A percentile compares a stretch with the other conserved stretches of the same genome.
phyloP scores from a whole-genome alignment of 305 asterid species.

The Nicotiana rustica region DNA sequence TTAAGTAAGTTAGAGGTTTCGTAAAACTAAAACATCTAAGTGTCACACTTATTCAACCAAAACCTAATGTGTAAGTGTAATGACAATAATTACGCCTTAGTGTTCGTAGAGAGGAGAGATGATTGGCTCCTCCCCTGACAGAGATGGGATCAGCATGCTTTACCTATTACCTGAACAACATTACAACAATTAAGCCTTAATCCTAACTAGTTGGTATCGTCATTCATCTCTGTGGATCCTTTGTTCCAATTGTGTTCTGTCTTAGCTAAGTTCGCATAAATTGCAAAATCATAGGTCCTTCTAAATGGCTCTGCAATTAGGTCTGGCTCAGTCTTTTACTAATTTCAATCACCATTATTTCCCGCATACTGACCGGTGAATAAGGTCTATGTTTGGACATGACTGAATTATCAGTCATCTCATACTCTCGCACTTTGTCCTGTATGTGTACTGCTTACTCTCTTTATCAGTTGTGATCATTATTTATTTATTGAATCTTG shows the following conservation, averaged over 20 bases:
- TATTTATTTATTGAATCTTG: no score
- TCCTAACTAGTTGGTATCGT: not conserved
- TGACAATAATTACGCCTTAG: not conserved
- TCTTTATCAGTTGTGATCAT: not conserved
- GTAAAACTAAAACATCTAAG: not conserved
- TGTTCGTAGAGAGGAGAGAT: not conserved
- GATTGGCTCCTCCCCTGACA: not conserved
- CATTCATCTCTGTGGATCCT: not conserved
- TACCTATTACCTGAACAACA: no score
- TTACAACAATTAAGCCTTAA: not conserved
- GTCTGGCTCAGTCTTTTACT: not conserved
- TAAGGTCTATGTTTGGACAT: not conserved
- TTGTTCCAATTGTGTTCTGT: not conserved
- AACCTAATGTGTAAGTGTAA: not conserved
- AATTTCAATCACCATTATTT: not conserved
- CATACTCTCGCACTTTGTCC: not conserved
- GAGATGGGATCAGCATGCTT: not conserved
- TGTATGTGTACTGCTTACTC: not conserved
- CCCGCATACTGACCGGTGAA: not conserved
- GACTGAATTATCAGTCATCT: not conserved
- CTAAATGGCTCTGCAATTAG: not conserved
- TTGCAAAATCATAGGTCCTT: not conserved
- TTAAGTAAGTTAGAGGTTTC: not conserved
- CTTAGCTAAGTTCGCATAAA: not conserved
- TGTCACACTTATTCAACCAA: not conserved